Percentiles rank a stretch among this genome's conserved stretches.
These are phyloP conservation scores for Dendrobium huoshanense DNA, from an alignment of 106 monocot genomes.

Conservation along the genomic window DNA sequence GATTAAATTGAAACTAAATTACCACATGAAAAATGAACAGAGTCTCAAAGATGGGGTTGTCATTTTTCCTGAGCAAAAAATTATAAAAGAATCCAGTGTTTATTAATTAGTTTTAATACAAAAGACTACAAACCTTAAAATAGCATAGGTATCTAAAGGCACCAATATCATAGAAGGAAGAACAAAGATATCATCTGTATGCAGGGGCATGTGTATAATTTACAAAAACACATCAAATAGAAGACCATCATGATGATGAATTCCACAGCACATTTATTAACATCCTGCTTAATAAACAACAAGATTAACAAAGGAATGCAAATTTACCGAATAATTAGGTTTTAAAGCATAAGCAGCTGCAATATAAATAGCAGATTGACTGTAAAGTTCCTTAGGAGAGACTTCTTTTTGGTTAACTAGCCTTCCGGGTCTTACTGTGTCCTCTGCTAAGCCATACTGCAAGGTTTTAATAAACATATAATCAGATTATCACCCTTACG, in stretches of 20 bases:
- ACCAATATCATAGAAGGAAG: background rate
- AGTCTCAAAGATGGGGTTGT: too few species aligned
- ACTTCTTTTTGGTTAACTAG: slow-evolving; percentile 58
- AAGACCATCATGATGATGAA: background rate
- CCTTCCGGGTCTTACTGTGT: slow-evolving; percentile 75
- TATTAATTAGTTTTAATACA: background rate
- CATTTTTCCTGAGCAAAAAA: too few species aligned
- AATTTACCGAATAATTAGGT: slow-evolving; percentile 78
- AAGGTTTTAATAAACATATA: slow-evolving; percentile 3
- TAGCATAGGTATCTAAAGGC: background rate
- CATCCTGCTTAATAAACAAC: background rate
- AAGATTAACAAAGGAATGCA: background rate
- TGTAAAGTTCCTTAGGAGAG: slow-evolving; percentile 85
- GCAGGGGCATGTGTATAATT: background rate
- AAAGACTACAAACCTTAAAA: background rate
- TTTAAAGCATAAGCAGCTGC: slow-evolving; percentile 98
- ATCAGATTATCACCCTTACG: slow-evolving; percentile 1
- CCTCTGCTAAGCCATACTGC: slow-evolving; percentile 97
- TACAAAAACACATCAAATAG: background rate
- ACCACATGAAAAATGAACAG: too few species aligned
- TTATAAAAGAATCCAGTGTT: background rate
- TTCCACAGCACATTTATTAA: background rate
- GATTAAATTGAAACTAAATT: too few species aligned
- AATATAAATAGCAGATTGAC: slow-evolving; percentile 97
- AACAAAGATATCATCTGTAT: slow-evolving; percentile 4